phyloP scores from a whole-genome alignment of 2,329 filamentous ascomycete genomes.

The Coniochaeta sp. region DNA sequence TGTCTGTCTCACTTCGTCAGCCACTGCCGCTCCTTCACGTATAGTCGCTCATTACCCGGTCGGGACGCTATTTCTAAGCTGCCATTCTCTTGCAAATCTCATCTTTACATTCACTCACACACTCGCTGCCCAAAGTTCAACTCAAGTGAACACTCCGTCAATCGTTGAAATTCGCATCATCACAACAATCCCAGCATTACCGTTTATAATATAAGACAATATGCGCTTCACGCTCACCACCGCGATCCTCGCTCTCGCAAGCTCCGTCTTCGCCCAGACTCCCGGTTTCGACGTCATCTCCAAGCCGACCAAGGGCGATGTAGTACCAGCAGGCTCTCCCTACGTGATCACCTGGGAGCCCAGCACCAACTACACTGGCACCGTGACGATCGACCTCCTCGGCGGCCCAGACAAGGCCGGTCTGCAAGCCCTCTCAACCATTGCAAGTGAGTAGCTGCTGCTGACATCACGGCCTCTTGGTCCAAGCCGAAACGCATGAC shows the following conservation, averaged over 20 bases:
- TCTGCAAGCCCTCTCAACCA: constrained; percentile 30
- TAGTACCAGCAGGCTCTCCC: constrained; percentile 38
- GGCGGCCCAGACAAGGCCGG: constrained; percentile 37
- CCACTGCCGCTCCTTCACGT: not conserved
- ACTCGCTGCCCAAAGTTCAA: not conserved
- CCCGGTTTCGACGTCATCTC: constrained; percentile 48
- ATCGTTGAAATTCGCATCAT: not conserved
- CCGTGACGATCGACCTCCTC: constrained; percentile 41
- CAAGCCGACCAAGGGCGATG: constrained; percentile 34
- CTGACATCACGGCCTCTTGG: not conserved
- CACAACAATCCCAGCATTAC: not conserved
- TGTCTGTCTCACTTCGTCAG: constrained; percentile 33
- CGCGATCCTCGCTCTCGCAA: constrained; percentile 42
- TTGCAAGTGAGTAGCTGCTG: constrained; percentile 41
- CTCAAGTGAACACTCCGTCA: not conserved
- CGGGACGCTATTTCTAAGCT: not conserved
- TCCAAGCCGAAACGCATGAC: not conserved
- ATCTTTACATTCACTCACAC: not conserved
- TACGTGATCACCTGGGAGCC: constrained; percentile 45
- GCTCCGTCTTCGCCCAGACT: constrained; percentile 40
- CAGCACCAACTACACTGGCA: constrained; percentile 32
- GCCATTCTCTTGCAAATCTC: not conserved
- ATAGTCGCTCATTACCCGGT: not conserved
- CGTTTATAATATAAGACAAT: constrained; percentile 24
- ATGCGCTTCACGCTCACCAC: constrained; percentile 45